Evolutionary conservation across 2,329 filamentous ascomycete genomes (phyloP), one percentile per base, ranked within the genome.

Genomic region (Xylariaceae sp.): DNA sequence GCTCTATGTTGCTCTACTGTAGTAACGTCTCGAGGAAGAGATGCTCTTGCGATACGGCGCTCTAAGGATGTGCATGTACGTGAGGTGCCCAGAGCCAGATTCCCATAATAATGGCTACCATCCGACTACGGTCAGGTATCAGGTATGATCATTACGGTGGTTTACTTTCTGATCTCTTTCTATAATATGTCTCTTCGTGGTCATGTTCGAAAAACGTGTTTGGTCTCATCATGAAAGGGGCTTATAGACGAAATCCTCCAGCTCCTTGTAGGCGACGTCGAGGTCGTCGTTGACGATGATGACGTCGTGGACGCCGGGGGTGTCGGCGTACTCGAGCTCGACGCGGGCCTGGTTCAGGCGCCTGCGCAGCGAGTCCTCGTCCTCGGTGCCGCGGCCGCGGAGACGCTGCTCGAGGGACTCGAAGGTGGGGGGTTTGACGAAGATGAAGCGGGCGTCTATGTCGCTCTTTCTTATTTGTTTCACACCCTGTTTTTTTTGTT

Each of bases 401-500:
- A 94, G 70, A 28, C 87, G 74, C 55, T 74, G 61, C 68, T 94
- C 88, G 26, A 96, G 71, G 34, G 79, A 73, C 54, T 84, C 78
- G 50, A 85, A 66, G 3, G 76, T 83, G 0, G 89, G 90, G 9
- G 89, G 89, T 24, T 84, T 78, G 46, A 96, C 75, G 64, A 95
- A 95, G 50, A 94, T 66, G 66, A 87, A 95, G 39, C 86, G 79
- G 6, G 88, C 85, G 40, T 81, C 74, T 39, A 50, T 38, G 47
- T 73, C 73, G 34, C 83, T 85, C 46, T 76, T 74, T 63, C 88
- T 88, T 56, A 96, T 85, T 66, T 96, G 89, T 70, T 95, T 95
- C 42, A 96, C 88, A 44, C 89, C 89, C 75, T 50, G 29, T 45
- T 39, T 16, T 5, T 19, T 32, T n/a, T 12, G 17, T 37, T 33